Evolutionary conservation across 129 eudicot species (phyloP), one percentile per base, ranked within the genome.

Genomic region (Saussurea involucrata): DNA sequence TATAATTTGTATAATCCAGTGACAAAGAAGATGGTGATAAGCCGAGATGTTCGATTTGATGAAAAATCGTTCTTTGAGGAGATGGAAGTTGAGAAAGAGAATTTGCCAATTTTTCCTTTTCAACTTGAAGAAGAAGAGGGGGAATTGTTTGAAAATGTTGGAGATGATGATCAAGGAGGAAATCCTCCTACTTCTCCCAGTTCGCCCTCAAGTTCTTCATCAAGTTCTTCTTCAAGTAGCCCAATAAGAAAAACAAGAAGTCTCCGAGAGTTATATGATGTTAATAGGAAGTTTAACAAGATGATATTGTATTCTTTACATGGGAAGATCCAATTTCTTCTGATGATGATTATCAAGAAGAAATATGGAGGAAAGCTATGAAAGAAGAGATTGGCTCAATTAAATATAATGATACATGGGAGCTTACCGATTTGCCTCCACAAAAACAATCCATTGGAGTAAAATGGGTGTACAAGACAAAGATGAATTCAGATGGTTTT

Each of bases 401-500:
- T 4, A 4, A 61, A 61, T 3, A 6, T 18, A 61, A n/a, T 8
- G 13, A 20, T 24, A 61, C 24, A 21, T 61, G 25, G 24, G 66
- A 61, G n/a, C 66, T 61, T 18, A 61, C 66, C 13, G n/a, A 24
- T 18, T 24, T 61, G 8, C 66, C 28, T 4, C 66, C 66, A 5
- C 66, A 61, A 2, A 20, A 61, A 9, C 9, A 61, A 3, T 24
- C 1, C 3, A 61, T 18, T 20, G 28, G 28, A 18, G 66, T 61
- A 61, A 61, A 61, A 61, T 61, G 27, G 66, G 66, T 61, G 2
- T 61, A 61, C 66, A 61, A 61, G 27, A 61, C 66, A 61, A 61
- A 61, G 66, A 61, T 8, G 27, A 61, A 61, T 61, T 29, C 0
- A 2, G 66, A 21, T 61, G 28, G 27, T n/a, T n/a, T 11, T 18